phyloP scores from a whole-genome alignment of 139 green algal genomes.

The Auxenochlorella pyrenoidosa region DNA sequence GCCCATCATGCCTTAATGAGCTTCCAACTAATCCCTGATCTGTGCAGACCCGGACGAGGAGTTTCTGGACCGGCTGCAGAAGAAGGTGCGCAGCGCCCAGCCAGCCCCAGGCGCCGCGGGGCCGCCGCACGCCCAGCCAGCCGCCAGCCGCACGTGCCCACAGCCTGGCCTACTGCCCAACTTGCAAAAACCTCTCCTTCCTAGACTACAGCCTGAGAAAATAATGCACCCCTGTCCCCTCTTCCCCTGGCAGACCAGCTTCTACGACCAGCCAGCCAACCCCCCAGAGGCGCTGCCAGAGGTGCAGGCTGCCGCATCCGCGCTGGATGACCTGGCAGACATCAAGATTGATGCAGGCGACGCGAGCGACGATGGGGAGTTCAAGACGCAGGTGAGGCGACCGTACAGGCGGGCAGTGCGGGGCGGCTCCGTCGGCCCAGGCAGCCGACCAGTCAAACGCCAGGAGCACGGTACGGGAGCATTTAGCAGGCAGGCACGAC shows the following conservation, averaged over 20 bases:
- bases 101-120: not conserved
- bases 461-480: too few relatives aligned
- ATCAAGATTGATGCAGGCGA: not conserved
- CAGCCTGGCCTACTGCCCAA: not conserved
- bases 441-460: not conserved
- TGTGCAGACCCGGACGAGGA: conserved; percentile 8
- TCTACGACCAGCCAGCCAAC: conserved; percentile 3
- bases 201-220: too few relatives aligned
- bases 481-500: too few relatives aligned
- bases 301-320: not conserved
- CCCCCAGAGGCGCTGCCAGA: not conserved
- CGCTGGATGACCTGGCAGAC: not conserved
- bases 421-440: not conserved
- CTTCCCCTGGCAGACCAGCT: conserved; percentile 1
- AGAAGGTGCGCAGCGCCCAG: not conserved
- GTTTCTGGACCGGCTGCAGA: conserved; percentile 13
- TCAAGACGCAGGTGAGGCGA: not conserved
- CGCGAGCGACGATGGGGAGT: not conserved
- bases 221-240: not conserved
- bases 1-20: not conserved
- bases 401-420: not conserved
- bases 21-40: not conserved
- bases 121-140: not conserved
- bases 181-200: too few relatives aligned
- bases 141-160: not conserved